Base-by-base conservation (phyloP, 768 basidiomycete species). In the Chalciporus piperatus region DNA sequence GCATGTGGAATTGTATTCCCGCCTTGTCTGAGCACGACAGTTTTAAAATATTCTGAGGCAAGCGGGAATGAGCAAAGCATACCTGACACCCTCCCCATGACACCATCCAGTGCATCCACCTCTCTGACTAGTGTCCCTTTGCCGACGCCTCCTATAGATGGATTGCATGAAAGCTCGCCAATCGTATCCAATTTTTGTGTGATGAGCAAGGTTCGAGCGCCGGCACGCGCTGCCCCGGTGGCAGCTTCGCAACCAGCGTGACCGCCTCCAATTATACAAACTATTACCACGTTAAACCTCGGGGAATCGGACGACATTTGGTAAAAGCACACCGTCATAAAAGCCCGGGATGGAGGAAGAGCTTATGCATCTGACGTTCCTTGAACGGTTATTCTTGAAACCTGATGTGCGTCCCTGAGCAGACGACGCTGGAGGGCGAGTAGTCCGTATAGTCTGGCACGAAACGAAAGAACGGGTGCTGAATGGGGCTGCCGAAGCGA, bases 211-310 rank as follows among this genome's bases (percentile, higher is more conserved):
- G 92, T 94, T 55, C 79, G 77, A 2, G 92, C 92, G 1, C 93
- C 92, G 0, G 86, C 81, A 41, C 93, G 76, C 1, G 93, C 92
- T 14, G 92, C 79, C 3, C 87, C 93, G 6, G 92, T 82, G 0
- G 93, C 92, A 1, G 93, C 93, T 65, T 96, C 93, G 60, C 90
- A 92, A 1, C 93, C 93, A 27, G 93, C 93, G 73, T 96, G 93
- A 4, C 93, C 93, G 4, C 88, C 93, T 23, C 93, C 93, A 58
- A 96, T 90, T 27, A 96, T 77, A 59, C 91, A 91, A 0, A 93
- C 90, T 81, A 19, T 19, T 73, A 72, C 8, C 72, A 56, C 16
- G 66, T 76, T 44, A 71, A 72, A 56, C 75, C 78, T 8, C 74
- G 72, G 49, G 25, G 33, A 5, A 51, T n/a, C 8, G 54, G 25